These are phyloP conservation scores for Mycocalia duriaeana DNA, from an alignment of 1,284 basidiomycete species.

Conservation along the genomic window DNA sequence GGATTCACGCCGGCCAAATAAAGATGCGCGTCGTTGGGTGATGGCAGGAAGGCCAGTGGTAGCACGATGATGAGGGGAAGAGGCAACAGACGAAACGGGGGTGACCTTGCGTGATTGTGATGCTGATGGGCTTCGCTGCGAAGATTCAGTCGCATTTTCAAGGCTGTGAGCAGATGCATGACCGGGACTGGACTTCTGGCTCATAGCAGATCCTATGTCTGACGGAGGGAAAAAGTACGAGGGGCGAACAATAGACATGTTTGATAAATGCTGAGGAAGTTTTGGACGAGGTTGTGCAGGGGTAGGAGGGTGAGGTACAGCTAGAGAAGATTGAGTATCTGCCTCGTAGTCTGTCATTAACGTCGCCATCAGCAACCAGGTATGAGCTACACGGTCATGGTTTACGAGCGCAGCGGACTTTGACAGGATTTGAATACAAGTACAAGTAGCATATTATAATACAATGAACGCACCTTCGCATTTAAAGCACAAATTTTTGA, in stretches of 20 bases:
- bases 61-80: slow-evolving; percentile 49
- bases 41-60: slow-evolving; percentile 35
- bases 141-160: slow-evolving; percentile 13
- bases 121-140: slow-evolving; percentile 22
- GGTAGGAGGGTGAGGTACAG: too few species aligned
- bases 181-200: slow-evolving; percentile 28
- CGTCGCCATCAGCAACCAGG: slow-evolving; percentile 64
- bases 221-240: background rate
- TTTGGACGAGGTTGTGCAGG: slow-evolving; percentile 8
- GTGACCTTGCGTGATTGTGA: slow-evolving; percentile 37
- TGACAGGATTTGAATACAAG: too few species aligned
- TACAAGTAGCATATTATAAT: too few species aligned
- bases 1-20: slow-evolving; percentile 32
- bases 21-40: slow-evolving; percentile 33
- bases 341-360: slow-evolving; percentile 49
- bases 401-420: too few species aligned
- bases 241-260: too few species aligned
- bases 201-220: slow-evolving; percentile 5
- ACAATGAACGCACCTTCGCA: slow-evolving; percentile 42
- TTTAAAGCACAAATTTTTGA: slow-evolving; percentile 51
- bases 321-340: too few species aligned
- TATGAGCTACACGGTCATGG: slow-evolving; percentile 57
- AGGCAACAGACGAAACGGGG: slow-evolving; percentile 52
- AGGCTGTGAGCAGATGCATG: slow-evolving; percentile 17
- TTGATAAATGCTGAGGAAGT: too few species aligned